phyloP scores from a whole-genome alignment of 768 basidiomycete genomes.

The Glaciozyma antarctica region DNA sequence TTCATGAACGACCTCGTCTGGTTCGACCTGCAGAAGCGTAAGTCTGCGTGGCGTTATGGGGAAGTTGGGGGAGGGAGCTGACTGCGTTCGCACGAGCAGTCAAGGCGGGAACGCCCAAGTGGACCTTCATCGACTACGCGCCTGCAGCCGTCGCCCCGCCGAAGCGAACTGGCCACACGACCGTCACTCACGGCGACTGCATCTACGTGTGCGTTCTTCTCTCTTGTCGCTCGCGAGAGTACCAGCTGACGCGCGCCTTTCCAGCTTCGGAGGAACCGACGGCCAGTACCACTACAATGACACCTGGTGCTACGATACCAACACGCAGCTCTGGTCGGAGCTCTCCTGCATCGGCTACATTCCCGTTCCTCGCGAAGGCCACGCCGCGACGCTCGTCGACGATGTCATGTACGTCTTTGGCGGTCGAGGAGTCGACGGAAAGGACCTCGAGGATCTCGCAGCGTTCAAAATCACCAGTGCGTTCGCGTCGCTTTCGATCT shows the following conservation, averaged over 20 bases:
- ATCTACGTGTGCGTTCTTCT: conserved; percentile 61
- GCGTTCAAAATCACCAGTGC: conserved; percentile 95
- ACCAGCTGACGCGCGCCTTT: neutral
- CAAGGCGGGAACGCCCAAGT: conserved; percentile 61
- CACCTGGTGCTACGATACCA: conserved; percentile 86
- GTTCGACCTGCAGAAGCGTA: conserved; percentile 89
- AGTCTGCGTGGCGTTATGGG: conserved; percentile 37
- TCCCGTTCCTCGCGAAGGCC: conserved; percentile 88
- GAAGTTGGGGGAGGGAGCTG: neutral
- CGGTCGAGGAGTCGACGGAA: conserved; percentile 91
- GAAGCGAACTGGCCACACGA: conserved; percentile 82
- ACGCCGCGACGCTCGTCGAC: conserved; percentile 90
- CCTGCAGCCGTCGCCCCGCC: conserved; percentile 54
- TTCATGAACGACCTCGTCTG: conserved; percentile 93
- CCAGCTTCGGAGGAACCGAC: conserved; percentile 92
- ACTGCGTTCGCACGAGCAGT: conserved; percentile 45
- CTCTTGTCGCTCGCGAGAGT: conserved; percentile 12
- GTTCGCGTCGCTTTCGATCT: conserved; percentile 36
- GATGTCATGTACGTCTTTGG: conserved; percentile 98
- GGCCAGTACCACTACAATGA: conserved; percentile 99
- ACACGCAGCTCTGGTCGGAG: conserved; percentile 75
- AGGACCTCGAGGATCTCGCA: conserved; percentile 84
- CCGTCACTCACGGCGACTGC: conserved; percentile 69
- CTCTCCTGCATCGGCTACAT: conserved; percentile 93
- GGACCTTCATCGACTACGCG: conserved; percentile 61